phyloP scores from a whole-genome alignment of 2,329 filamentous ascomycete genomes.

The Atkinsonella hypoxylon region DNA sequence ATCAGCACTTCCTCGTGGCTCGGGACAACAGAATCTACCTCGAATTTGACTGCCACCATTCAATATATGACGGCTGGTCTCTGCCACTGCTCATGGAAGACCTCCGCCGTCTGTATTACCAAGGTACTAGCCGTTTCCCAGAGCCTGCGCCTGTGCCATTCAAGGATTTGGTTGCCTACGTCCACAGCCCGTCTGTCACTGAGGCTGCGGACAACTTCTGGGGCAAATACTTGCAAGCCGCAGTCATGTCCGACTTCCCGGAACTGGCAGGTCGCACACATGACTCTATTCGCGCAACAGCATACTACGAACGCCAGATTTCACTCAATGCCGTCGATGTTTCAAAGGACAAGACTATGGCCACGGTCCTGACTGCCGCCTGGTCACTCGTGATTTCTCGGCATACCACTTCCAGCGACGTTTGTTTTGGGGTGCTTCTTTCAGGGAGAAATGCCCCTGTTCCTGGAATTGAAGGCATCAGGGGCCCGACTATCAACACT shows the following conservation, averaged over 20 bases:
- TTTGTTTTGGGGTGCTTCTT: slow-evolving; percentile 6
- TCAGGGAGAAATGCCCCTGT: slow-evolving; percentile 8
- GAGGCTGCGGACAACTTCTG: neutral
- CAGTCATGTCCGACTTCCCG: neutral
- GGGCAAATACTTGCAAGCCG: neutral
- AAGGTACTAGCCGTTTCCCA: slow-evolving; percentile 10
- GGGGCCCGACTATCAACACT: slow-evolving; percentile 16
- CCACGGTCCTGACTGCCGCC: slow-evolving; percentile 13
- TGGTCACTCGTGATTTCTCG: slow-evolving; percentile 6
- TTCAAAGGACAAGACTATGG: slow-evolving; percentile 20
- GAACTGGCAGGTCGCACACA: neutral
- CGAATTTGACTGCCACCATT: slow-evolving; percentile 23
- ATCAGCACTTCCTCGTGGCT: neutral
- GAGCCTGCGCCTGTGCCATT: neutral
- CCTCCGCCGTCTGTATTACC: slow-evolving; percentile 6
- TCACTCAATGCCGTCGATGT: neutral
- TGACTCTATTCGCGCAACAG: neutral
- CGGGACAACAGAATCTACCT: neutral
- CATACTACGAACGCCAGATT: neutral
- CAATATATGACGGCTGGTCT: slow-evolving; percentile 25
- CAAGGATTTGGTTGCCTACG: slow-evolving; percentile 13
- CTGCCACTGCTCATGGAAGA: slow-evolving; percentile 17
- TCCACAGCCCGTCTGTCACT: neutral
- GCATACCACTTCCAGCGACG: slow-evolving; percentile 4
- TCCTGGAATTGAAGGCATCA: slow-evolving; percentile 3